These are phyloP conservation scores for Cynanchum wilfordii DNA, from an alignment of 257 asterid genomes.

Conservation along the genomic window DNA sequence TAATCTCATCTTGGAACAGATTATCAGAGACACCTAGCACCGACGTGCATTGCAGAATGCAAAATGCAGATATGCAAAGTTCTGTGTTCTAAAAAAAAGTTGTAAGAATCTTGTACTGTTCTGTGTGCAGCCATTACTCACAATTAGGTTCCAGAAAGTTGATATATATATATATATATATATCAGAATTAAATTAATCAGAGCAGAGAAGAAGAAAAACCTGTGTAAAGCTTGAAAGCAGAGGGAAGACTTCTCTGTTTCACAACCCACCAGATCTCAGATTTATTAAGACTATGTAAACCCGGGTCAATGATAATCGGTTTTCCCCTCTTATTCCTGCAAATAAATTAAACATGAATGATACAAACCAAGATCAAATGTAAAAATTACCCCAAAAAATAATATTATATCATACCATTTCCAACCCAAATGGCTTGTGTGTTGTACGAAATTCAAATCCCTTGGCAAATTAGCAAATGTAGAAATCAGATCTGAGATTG, in stretches of 20 bases:
- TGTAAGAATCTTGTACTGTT: not conserved
- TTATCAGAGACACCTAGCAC: not conserved
- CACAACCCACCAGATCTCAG: conserved; percentile 86
- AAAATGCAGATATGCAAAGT: not conserved
- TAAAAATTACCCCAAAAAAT: conserved; percentile 26
- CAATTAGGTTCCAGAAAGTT: not conserved
- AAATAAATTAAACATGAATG: not conserved
- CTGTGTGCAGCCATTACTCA: not conserved
- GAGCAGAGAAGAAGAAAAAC: conserved; percentile 26
- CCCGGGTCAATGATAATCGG: conserved; percentile 89
- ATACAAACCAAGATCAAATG: not conserved
- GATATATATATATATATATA: too few relatives aligned
- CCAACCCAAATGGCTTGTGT: conserved; percentile 90
- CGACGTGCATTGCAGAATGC: not conserved
- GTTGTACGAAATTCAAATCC: conserved; percentile 79
- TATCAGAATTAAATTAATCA: not conserved
- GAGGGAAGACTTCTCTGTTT: conserved; percentile 86
- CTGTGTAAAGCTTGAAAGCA: conserved; percentile 91
- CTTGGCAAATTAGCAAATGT: conserved; percentile 72
- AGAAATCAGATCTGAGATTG: conserved; percentile 67
- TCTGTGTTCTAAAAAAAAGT: not conserved
- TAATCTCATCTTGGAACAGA: not conserved
- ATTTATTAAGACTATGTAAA: conserved; percentile 64
- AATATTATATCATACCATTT: conserved; percentile 20
- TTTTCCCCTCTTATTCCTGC: conserved; percentile 78